These are phyloP conservation scores for Pseudogymnoascus sp. DNA, from an alignment of 2,329 filamentous ascomycete species.

Conservation along the genomic window DNA sequence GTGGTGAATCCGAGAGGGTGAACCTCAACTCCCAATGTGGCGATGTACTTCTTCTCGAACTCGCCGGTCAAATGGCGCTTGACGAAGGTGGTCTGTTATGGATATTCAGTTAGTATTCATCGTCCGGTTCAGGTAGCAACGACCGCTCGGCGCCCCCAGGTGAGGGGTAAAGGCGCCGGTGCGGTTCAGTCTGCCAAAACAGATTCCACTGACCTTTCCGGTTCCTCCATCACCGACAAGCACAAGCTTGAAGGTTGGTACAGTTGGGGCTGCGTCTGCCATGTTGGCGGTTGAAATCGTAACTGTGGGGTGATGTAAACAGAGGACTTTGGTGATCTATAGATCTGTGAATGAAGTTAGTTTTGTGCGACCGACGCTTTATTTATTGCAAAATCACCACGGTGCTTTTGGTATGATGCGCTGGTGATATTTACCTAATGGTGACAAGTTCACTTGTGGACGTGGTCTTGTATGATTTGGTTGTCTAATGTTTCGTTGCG, in stretches of 20 bases:
- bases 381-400: constrained; percentile 7
- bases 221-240: constrained; percentile 99
- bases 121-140: background rate
- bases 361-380: background rate
- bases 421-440: background rate
- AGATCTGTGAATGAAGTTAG: constrained; percentile 3
- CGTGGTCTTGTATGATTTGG: constrained; percentile 28
- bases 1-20: constrained; percentile 97
- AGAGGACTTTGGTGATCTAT: constrained; percentile 13
- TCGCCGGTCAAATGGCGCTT: constrained; percentile 99
- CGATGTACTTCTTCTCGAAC: constrained; percentile 99
- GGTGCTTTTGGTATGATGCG: background rate
- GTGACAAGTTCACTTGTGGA: constrained; percentile 23
- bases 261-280: constrained; percentile 47
- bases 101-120: constrained; percentile 1
- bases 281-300: constrained; percentile 39
- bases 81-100: constrained; percentile 88
- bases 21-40: constrained; percentile 97
- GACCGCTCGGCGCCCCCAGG: constrained; percentile 13
- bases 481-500: constrained; percentile 27
- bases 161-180: background rate
- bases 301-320: constrained; percentile 23
- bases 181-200: background rate
- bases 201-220: constrained; percentile 70
- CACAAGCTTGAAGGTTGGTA: constrained; percentile 98